Base-by-base conservation (phyloP, 371 early-diverging fungal species). In the Mucor indicus region DNA sequence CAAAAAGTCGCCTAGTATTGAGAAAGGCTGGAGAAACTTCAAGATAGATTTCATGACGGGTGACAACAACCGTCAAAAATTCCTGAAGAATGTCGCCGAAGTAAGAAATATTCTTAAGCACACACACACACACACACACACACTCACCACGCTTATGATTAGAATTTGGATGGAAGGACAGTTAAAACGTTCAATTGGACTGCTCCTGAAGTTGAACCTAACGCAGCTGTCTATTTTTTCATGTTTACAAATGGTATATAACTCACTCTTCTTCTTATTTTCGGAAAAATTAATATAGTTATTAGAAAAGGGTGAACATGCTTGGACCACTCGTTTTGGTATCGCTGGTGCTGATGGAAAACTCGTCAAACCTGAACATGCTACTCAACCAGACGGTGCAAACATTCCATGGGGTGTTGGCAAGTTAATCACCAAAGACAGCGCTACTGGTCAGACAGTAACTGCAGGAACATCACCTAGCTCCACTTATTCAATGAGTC, bases 321-420 rank as follows among this genome's bases (percentile, higher is more conserved):
- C 72, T 12, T 71, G 72, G 72, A 67, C 72, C 6, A 71, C 68
- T 22, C 60, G 72, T 27, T 71, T 72, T 48, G 63, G 55, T 23
- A 68, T 72, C 6, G 50, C 60, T 13, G 66, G 50, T 13, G 33
- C 39, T 0, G 61, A 60, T 45, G 63, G 58, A 19, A 57, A 60
- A 11, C 23, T 62, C 15, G 55, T 24, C 7, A 38, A 39, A n/a
- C 67, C 75, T 31, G 53, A 53, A 32, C 25, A 75, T 19, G 22
- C 55, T 1, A 33, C 36, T 20, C 75, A 75, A 35, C 59, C 72
- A n/a, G 58, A 60, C 40, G 72, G 75, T 57, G 51, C 54, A 12
- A 51, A 57, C 17, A 68, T 75, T 23, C 75, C 75, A 19, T 75
- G 75, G 75, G 75, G 75, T 21, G 53, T 70, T 30, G 75, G 75